Conservation (phyloP, 345 rosid genomes). For the Melastoma malabathricum region DNA sequence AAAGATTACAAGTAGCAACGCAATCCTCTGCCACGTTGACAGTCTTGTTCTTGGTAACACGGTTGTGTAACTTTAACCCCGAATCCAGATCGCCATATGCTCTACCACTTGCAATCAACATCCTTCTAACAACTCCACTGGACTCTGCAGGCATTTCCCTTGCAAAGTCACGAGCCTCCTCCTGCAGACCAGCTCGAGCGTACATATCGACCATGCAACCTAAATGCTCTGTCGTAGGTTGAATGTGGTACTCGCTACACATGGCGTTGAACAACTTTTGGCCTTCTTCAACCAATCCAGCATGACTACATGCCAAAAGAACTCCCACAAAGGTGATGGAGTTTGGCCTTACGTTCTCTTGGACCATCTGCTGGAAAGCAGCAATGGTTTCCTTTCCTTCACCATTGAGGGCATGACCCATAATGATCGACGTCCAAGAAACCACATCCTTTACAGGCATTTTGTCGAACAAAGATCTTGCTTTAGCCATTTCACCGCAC, state of each 20-base stretch:
- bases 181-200: conserved; percentile 19
- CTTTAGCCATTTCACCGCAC: conserved; percentile 15
- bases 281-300: conserved; percentile 19
- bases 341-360: conserved; percentile 15
- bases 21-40: conserved; percentile 6
- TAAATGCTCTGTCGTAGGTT: conserved; percentile 14
- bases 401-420: conserved; percentile 21
- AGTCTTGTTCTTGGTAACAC: neutral
- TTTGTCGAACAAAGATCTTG: conserved; percentile 9
- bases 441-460: conserved; percentile 13
- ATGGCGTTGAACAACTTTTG: conserved; percentile 7
- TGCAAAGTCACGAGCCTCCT: conserved; percentile 13
- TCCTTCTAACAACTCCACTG: conserved; percentile 13
- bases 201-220: conserved; percentile 21
- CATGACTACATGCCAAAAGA: conserved; percentile 15
- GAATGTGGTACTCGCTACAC: conserved; percentile 7
- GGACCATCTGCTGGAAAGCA: conserved; percentile 14
- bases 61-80: conserved; percentile 10
- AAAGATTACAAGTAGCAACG: conserved; percentile 10
- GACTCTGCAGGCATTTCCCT: conserved; percentile 12
- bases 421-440: conserved; percentile 19
- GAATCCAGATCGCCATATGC: conserved; percentile 10
- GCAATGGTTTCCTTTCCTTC: conserved; percentile 16
- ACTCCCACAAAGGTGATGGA: conserved; percentile 17
- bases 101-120: conserved; percentile 13